These are phyloP conservation scores for Nadsonia starkeyi-henricii DNA, from an alignment of 1,139 yeast genomes.

Conservation along the genomic window DNA sequence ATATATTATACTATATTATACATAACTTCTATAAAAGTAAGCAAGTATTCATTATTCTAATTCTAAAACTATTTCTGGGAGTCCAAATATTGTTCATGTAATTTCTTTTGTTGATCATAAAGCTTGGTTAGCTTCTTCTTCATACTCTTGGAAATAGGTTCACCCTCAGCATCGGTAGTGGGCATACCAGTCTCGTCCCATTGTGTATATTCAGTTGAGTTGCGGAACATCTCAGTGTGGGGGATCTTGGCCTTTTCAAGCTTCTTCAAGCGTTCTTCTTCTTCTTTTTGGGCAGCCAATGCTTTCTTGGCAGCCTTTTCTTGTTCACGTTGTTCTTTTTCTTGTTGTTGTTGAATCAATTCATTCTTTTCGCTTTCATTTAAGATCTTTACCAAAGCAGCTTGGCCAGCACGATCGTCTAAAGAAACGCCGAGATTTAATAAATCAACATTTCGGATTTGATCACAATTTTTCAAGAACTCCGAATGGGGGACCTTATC, in stretches of 20 bases:
- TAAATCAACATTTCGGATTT: conserved; percentile 47
- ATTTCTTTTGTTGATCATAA: conserved; percentile 67
- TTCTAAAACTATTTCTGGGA: neutral
- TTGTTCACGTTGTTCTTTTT: conserved; percentile 40
- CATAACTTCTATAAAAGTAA: neutral
- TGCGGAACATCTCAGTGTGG: conserved; percentile 62
- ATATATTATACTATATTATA: no score
- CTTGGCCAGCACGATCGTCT: conserved; percentile 72
- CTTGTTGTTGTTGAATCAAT: conserved; percentile 42
- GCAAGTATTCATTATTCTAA: neutral
- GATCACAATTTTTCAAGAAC: conserved; percentile 47
- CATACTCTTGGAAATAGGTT: conserved; percentile 78
- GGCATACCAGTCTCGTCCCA: conserved; percentile 89
- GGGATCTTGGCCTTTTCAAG: conserved; percentile 53
- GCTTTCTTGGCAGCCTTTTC: conserved; percentile 33
- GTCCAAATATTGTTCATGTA: conserved; percentile 47
- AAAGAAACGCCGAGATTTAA: conserved; percentile 65
- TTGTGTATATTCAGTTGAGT: conserved; percentile 38
- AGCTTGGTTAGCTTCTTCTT: conserved; percentile 68
- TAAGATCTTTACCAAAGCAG: conserved; percentile 71
- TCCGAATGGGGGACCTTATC: conserved; percentile 39
- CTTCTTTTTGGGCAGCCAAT: conserved; percentile 23
- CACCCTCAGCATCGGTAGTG: conserved; percentile 59
- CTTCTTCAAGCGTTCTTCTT: conserved; percentile 42
- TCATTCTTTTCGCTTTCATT: conserved; percentile 55